phyloP scores from a whole-genome alignment of 2,329 filamentous ascomycete species.

The Talaromyces sp. region DNA sequence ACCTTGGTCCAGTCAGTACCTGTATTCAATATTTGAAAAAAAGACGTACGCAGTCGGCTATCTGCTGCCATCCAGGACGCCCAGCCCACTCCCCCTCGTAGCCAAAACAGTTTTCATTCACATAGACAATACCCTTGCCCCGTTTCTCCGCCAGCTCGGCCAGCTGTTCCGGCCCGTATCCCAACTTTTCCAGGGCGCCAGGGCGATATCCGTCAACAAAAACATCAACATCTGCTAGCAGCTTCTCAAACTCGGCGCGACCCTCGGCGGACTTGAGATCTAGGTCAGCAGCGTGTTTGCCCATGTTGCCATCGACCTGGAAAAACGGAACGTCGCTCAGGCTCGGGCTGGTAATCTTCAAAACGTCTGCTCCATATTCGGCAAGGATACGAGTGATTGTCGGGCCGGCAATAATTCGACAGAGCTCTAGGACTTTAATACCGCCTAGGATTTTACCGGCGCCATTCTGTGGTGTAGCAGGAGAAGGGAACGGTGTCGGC shows the following conservation, averaged over 20 bases:
- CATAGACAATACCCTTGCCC: slow-evolving; percentile 61
- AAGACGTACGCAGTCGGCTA: slow-evolving; percentile 59
- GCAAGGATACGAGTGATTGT: slow-evolving; percentile 65
- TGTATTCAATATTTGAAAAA: not conserved
- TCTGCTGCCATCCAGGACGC: slow-evolving; percentile 67
- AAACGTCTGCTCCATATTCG: slow-evolving; percentile 70
- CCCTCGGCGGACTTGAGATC: slow-evolving; percentile 56
- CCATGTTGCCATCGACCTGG: slow-evolving; percentile 67
- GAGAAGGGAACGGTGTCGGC: slow-evolving; percentile 23
- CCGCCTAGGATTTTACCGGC: slow-evolving; percentile 43
- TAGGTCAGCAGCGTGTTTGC: slow-evolving; percentile 62
- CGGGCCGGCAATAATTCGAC: slow-evolving; percentile 71
- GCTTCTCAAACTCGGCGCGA: slow-evolving; percentile 51
- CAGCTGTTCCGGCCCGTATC: slow-evolving; percentile 56
- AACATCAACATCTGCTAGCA: slow-evolving; percentile 60
- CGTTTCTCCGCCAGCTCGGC: slow-evolving; percentile 49
- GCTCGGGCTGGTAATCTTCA: slow-evolving; percentile 64
- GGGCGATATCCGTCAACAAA: slow-evolving; percentile 67
- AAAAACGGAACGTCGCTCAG: slow-evolving; percentile 69
- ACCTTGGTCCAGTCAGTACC: slow-evolving; percentile 22
- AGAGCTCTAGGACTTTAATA: slow-evolving; percentile 68
- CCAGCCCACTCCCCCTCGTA: slow-evolving; percentile 58
- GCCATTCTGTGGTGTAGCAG: slow-evolving; percentile 21
- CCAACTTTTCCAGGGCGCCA: slow-evolving; percentile 58
- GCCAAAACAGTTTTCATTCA: slow-evolving; percentile 69